A percentile compares a stretch with the other conserved stretches of the same genome.
These are phyloP conservation scores for Rosa lucieae DNA, from an alignment of 306 rosid genomes.

Conservation along the genomic window DNA sequence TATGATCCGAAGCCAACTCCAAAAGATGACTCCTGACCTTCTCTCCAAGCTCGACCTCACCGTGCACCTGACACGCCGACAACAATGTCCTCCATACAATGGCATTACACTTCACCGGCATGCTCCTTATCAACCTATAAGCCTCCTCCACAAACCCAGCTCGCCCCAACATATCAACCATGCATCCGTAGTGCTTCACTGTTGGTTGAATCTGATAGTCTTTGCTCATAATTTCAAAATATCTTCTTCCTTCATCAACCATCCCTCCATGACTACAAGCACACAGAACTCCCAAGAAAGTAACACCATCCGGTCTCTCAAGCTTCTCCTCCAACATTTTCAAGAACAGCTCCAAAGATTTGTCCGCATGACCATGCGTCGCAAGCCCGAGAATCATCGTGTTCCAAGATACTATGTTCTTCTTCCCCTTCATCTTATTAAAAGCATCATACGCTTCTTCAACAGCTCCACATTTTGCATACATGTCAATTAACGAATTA, in stretches of 20 bases:
- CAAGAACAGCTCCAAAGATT: slow-evolving; percentile 52
- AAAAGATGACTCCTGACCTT: slow-evolving; percentile 56
- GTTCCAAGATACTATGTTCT: slow-evolving; percentile 70
- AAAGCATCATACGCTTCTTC: slow-evolving; percentile 58
- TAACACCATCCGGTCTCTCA: slow-evolving; percentile 53
- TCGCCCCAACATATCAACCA: slow-evolving; percentile 78
- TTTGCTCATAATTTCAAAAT: slow-evolving; percentile 48
- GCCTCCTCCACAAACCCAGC: slow-evolving; percentile 71
- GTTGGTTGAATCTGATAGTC: slow-evolving; percentile 54
- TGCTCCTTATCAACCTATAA: slow-evolving; percentile 44
- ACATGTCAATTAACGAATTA: slow-evolving; percentile 73
- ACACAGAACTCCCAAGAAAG: slow-evolving; percentile 68
- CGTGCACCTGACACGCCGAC: slow-evolving; percentile 64
- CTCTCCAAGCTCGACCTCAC: slow-evolving; percentile 56
- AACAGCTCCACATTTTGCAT: slow-evolving; percentile 73
- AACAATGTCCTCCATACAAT: slow-evolving; percentile 71
- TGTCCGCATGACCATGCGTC: slow-evolving; percentile 52
- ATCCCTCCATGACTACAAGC: slow-evolving; percentile 78
- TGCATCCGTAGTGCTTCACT: slow-evolving; percentile 76
- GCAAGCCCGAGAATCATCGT: slow-evolving; percentile 76
- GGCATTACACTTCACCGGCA: slow-evolving; percentile 71
- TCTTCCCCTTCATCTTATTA: slow-evolving; percentile 42
- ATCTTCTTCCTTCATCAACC: slow-evolving; percentile 58
- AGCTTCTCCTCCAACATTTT: slow-evolving; percentile 45
- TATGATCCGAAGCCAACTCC: slow-evolving; percentile 61